Evolutionary conservation across 2,329 filamentous ascomycete species (phyloP), one percentile per base, ranked within the genome.

Genomic region (Aspergillus awamori): DNA sequence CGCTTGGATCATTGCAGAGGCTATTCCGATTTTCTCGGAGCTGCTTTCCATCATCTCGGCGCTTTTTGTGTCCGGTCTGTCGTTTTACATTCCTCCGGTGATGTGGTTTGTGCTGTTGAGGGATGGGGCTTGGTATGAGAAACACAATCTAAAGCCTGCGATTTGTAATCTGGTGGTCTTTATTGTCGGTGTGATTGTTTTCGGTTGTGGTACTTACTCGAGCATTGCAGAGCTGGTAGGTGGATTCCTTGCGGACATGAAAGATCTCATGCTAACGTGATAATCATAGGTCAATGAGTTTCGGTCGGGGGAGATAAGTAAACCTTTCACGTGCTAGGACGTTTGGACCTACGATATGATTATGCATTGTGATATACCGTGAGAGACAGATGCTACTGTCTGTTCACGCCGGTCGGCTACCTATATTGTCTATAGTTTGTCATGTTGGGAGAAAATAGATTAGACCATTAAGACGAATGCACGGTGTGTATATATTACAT

Each of bases 11-110:
- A 60, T 69, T 41, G 65, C 67, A 3, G 67, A 69, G 39, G 60
- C 62, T 2, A 67, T 69, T 17, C 67, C 67, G 0, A 60, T 69
- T n/a, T 69, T 69, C 59, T 64, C 63, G 3, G 57, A 67, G 11
- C 57, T 68, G 15, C 47, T 69, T 3, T 67, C 67, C 11, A 70
- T 78, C 58, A 72, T 72, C 63, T 76, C 74, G 30, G 91, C 90
- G 2, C 83, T 95, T 1, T 93, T 95, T 70, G 90, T 94, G 74
- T 92, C 88, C 67, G 92, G 92, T 45, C 95, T 95, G 80, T 93
- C 94, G 70, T 95, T 95, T 80, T 96, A 84, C 39, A 67, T 87
- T 15, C 77, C 82, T 1, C 84, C 84, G 38, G 77, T 77, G 59
- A 67, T 71, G 65, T 72, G 69, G 69, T 67, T 67, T 45, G 65